phyloP scores from a whole-genome alignment of 768 basidiomycete species.

The Boletus coccyginus region DNA sequence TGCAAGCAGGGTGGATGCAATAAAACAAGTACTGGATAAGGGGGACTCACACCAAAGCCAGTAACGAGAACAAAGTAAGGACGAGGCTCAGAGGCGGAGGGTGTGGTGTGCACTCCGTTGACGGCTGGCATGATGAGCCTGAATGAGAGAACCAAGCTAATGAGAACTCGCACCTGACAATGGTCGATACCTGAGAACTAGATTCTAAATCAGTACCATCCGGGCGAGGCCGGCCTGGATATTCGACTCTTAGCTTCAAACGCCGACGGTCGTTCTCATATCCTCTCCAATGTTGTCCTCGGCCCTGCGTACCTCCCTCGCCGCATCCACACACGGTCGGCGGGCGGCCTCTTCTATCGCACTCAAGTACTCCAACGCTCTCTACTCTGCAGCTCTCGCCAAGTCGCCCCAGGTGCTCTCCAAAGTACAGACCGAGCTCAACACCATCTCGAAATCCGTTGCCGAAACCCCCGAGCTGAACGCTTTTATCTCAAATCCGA shows the following conservation, averaged over 20 bases:
- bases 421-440: slow-evolving; percentile 85
- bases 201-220: neutral
- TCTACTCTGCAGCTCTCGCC: slow-evolving; percentile 76
- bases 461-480: slow-evolving; percentile 60
- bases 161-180: no score
- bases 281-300: slow-evolving; percentile 52
- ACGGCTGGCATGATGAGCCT: slow-evolving; percentile 31
- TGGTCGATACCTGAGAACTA: slow-evolving; percentile 6
- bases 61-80: slow-evolving; percentile 48
- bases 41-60: slow-evolving; percentile 50
- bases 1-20: slow-evolving; percentile 17
- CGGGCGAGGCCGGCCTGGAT: slow-evolving; percentile 9
- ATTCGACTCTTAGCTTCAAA: neutral
- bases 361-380: slow-evolving; percentile 80
- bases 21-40: slow-evolving; percentile 21
- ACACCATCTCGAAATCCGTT: slow-evolving; percentile 66
- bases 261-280: slow-evolving; percentile 1
- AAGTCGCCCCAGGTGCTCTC: slow-evolving; percentile 81
- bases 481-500: slow-evolving; percentile 85
- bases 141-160: neutral
- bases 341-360: slow-evolving; percentile 78
- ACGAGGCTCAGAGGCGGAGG: slow-evolving; percentile 26
- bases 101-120: slow-evolving; percentile 14
- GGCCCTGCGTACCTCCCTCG: slow-evolving; percentile 48
- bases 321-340: slow-evolving; percentile 41